Evolutionary conservation across 2,329 filamentous ascomycete genomes (phyloP), one percentile per base, ranked within the genome.

Genomic region (Colletotrichum musicola): DNA sequence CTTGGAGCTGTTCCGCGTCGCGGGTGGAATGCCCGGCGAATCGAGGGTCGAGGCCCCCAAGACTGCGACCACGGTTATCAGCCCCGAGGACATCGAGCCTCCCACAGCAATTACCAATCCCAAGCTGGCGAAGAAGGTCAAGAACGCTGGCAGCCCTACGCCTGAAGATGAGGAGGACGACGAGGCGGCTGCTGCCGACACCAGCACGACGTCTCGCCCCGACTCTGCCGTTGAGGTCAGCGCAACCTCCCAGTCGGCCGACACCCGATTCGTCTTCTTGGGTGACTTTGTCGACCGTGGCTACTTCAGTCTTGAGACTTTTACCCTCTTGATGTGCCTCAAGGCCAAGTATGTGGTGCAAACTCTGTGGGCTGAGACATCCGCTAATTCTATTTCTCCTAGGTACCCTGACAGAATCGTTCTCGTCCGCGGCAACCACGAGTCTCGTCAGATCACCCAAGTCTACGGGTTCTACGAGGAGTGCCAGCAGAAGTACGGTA

Each of bases 401-500:
- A 95, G 96, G 84, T 99, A 98, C 81, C 96, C 96, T 6, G 91
- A 97, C 73, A 91, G 95, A 74, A 97, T 99, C 62, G 94, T 98
- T 76, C 90, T 99, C 10, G 97, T 99, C 73, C 93, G 96, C 73
- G 96, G 96, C 71, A 99, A 99, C 81, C 96, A 99, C 83, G 96
- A 99, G 81, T 98, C 94, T 27, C 91, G 96, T 72, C 96, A 97
- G 76, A 97, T 99, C 71, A 99, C 96, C 9, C 96, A 99, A 77
- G 97, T 97, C 22, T 99, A 99, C 80, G 96, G 96, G 62, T 99
- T 99, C 82, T 99, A 99, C 81, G 97, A 97, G 69, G 96, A 99
- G 80, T 99, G 96, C 81, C 94, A 94, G 64, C 92, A 96, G 75
- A 99, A 99, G 81, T 99, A 99, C 79, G 96, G 96, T 77, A 98